phyloP scores from a whole-genome alignment of 345 rosid species.

The Excoecaria agallocha region DNA sequence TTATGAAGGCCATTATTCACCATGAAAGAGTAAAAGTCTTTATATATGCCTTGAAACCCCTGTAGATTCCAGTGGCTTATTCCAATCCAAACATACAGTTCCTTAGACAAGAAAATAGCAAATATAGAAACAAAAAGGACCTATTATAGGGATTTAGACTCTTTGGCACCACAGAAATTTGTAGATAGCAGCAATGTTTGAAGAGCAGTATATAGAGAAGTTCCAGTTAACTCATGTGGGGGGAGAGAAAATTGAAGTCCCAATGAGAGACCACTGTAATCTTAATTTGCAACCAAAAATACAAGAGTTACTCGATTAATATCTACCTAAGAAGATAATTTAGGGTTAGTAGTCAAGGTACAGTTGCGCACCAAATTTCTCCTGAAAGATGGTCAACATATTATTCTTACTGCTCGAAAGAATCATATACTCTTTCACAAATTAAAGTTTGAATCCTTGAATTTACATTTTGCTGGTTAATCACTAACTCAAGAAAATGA shows the following conservation, averaged over 20 bases:
- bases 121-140: background rate
- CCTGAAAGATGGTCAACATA: background rate
- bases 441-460: background rate
- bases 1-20: background rate
- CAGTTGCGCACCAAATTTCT: background rate
- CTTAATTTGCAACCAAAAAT: background rate
- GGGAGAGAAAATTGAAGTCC: background rate
- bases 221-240: background rate
- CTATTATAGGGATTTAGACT: background rate
- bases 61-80: background rate
- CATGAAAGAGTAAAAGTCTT: background rate
- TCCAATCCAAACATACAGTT: background rate
- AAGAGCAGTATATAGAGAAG: background rate
- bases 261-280: background rate
- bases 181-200: background rate
- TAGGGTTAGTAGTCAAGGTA: background rate
- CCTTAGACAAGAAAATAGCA: background rate
- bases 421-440: background rate
- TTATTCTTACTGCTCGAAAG: background rate
- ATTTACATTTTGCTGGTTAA: background rate
- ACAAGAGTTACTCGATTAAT: background rate
- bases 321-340: background rate
- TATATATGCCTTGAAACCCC: background rate
- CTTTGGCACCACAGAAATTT: background rate
- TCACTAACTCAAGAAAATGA: background rate